Base-by-base conservation (phyloP, 1,284 basidiomycete species). In the Sporisorium exsertum region DNA sequence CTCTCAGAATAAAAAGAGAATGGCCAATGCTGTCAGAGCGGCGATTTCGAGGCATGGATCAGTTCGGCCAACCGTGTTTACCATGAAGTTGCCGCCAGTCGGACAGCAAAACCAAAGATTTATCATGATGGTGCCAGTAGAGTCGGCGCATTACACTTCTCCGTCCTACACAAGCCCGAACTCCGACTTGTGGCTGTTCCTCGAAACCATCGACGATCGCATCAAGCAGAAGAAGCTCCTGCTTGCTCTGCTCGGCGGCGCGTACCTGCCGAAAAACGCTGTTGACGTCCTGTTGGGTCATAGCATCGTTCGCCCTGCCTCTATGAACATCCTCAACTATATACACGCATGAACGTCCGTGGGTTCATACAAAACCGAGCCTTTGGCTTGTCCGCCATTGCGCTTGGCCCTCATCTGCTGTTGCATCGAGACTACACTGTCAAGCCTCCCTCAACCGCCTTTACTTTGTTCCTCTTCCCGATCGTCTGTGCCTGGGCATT, bases 241-340 rank as follows among this genome's bases (percentile, higher is more conserved):
- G 12, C 13, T 59, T 27, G 27, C 27, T 20, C 18, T 62, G 32
- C 60, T 62, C 29, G 60, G 60, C 13, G 60, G 35, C 35, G 43
- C 54, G 46, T 62, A 55, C 18, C 27, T 62, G 20, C 60, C 60
- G 2, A 49, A 29, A 15, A n/a, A 32, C 20, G 60, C 45, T 16
- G 9, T n/a, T 3, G 10, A 22, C 6, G 0, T 24, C 24, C 16
- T 62, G 37, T 2, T 27, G 20, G 1, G 2, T 4, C 16, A 29
- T 6, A 18, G 27, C 7, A 22, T 22, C 20, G 24, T 33, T 12
- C 20, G 35, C 10, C 33, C 45, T 42, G 43, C 59, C 13, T 2
- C 4, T 5, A 15, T 5, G 16, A 40, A 18, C 8, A 9, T 49
- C 18, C 3, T 47, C 27, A 40, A 18, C 5, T 40, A 40, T 18